These are phyloP conservation scores for Xylaria hypoxylon DNA, from an alignment of 2,329 filamentous ascomycete genomes.

Conservation along the genomic window DNA sequence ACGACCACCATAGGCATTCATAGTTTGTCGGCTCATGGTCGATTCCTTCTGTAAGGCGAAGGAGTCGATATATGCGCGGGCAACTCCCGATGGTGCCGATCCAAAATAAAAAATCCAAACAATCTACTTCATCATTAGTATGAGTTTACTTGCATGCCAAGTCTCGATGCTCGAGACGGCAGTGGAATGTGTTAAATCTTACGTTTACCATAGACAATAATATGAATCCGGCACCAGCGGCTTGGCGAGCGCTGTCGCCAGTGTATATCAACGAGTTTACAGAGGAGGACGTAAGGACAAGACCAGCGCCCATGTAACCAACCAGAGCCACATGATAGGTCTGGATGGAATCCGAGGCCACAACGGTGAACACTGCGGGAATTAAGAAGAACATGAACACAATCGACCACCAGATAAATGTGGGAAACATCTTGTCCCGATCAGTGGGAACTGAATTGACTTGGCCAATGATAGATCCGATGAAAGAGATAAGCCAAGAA, in stretches of 20 bases:
- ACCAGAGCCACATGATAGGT: slow-evolving; percentile 94
- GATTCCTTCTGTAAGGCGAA: slow-evolving; percentile 93
- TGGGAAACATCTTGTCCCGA: slow-evolving; percentile 68
- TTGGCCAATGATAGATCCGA: slow-evolving; percentile 82
- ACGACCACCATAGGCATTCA: slow-evolving; percentile 80
- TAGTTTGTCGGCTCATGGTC: slow-evolving; percentile 73
- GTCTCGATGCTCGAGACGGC: neutral
- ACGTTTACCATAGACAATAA: slow-evolving; percentile 93
- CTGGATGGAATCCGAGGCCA: slow-evolving; percentile 84
- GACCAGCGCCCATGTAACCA: slow-evolving; percentile 83
- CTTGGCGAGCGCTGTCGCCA: slow-evolving; percentile 78
- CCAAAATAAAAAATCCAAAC: slow-evolving; percentile 99
- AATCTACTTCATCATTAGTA: slow-evolving; percentile 66
- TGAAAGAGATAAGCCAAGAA: slow-evolving; percentile 93
- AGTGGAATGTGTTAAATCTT: slow-evolving; percentile 55
- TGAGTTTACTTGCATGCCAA: neutral
- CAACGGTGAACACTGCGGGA: slow-evolving; percentile 80
- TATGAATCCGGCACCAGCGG: slow-evolving; percentile 92
- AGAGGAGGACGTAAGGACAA: slow-evolving; percentile 86
- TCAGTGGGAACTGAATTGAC: slow-evolving; percentile 59
- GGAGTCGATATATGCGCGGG: slow-evolving; percentile 92
- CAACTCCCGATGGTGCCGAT: slow-evolving; percentile 85
- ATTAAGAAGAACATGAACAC: slow-evolving; percentile 89
- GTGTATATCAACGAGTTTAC: slow-evolving; percentile 89
- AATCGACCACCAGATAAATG: slow-evolving; percentile 92